phyloP scores from a whole-genome alignment of 1,139 yeast species.

The Debaryomyces fabryi region DNA sequence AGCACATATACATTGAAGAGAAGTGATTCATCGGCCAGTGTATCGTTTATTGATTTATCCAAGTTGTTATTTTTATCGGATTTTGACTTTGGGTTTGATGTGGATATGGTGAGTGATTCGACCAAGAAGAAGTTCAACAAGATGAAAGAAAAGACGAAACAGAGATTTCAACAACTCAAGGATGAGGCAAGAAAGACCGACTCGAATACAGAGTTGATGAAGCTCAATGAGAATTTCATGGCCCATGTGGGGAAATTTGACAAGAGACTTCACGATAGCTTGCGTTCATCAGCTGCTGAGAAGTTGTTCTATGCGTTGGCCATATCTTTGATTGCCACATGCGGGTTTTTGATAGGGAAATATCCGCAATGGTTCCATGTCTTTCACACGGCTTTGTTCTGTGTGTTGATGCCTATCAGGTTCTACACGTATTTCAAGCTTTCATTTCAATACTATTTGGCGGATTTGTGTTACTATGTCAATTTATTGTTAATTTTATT shows the following conservation, averaged over 20 bases:
- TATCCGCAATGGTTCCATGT: constrained; percentile 78
- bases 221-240: constrained; percentile 39
- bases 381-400: constrained; percentile 66
- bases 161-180: constrained; percentile 30
- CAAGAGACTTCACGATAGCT: constrained; percentile 50
- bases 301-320: constrained; percentile 81
- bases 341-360: constrained; percentile 79
- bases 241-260: constrained; percentile 58
- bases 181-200: constrained; percentile 13
- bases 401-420: constrained; percentile 78
- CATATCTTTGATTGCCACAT: constrained; percentile 63
- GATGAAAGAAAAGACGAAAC: constrained; percentile 41
- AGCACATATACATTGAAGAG: constrained; percentile 16
- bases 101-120: constrained; percentile 39
- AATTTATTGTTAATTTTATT: constrained; percentile 68
- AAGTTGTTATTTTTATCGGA: constrained; percentile 43
- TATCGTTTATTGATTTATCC: constrained; percentile 41
- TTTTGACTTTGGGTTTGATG: constrained; percentile 47
- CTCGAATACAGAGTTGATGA: constrained; percentile 28
- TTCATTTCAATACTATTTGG: constrained; percentile 83
- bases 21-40: constrained; percentile 37
- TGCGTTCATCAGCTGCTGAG: constrained; percentile 67
- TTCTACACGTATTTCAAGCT: constrained; percentile 79
- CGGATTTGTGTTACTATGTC: constrained; percentile 92
- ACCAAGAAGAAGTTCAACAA: constrained; percentile 39